These are phyloP conservation scores for Lactifluus rugatus DNA, from an alignment of 768 basidiomycete genomes.

Conservation along the genomic window DNA sequence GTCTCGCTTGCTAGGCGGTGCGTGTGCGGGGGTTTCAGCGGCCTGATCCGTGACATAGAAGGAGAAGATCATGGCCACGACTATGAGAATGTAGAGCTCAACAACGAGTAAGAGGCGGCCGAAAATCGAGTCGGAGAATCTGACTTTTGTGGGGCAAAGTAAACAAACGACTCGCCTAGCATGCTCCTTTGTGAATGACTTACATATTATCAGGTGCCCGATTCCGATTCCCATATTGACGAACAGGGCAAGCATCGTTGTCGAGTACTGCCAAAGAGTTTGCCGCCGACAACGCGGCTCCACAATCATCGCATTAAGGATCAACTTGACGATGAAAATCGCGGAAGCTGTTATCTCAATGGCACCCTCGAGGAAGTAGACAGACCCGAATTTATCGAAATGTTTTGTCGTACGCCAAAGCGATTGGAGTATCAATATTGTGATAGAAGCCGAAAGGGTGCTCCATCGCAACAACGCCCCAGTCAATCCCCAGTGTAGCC, in stretches of 20 bases:
- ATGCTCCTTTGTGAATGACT: constrained; percentile 25
- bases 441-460: constrained; percentile 36
- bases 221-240: constrained; percentile 45
- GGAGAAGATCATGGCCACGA: constrained; percentile 46
- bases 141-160: constrained; percentile 33
- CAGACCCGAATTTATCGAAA: constrained; percentile 31
- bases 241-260: constrained; percentile 42
- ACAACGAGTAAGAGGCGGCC: constrained; percentile 59
- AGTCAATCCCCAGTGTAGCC: constrained; percentile 52
- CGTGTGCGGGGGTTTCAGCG: not conserved
- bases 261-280: constrained; percentile 37
- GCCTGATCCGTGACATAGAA: constrained; percentile 23
- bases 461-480: constrained; percentile 45
- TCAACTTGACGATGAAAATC: constrained; percentile 52
- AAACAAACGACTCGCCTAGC: not conserved
- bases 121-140: constrained; percentile 56
- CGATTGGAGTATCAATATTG: constrained; percentile 49
- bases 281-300: constrained; percentile 33
- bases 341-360: constrained; percentile 49
- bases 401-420: constrained; percentile 45
- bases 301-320: constrained; percentile 46
- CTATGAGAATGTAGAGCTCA: constrained; percentile 51
- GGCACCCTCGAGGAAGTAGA: constrained; percentile 50
- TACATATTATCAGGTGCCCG: constrained; percentile 49
- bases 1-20: constrained; percentile 7